Conservation (phyloP, 495 filamentous ascomycete genomes). For the Usnea hakonensis region DNA sequence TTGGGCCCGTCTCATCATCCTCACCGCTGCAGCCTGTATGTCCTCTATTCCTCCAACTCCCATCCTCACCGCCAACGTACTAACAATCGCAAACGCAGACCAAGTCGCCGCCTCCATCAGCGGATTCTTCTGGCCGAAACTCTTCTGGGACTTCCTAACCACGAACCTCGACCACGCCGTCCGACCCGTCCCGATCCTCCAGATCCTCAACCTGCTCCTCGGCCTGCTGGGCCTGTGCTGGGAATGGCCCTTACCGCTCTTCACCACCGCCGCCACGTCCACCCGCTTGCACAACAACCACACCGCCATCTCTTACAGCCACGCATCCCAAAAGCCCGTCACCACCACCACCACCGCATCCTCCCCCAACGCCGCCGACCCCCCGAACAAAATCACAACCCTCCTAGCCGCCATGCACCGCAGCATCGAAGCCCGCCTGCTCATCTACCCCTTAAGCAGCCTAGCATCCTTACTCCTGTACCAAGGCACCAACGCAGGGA, state of each 20-base stretch:
- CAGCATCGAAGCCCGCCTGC: conserved; percentile 76
- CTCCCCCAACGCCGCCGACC: neutral
- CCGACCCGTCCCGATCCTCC: conserved; percentile 78
- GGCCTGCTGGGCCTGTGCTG: conserved; percentile 72
- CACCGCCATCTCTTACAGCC: neutral
- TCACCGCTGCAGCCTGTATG: conserved; percentile 79
- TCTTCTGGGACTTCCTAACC: conserved; percentile 96
- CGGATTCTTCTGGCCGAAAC: conserved; percentile 97
- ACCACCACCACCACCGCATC: neutral
- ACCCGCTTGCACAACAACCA: neutral
- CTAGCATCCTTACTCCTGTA: conserved; percentile 73
- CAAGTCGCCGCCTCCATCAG: conserved; percentile 79
- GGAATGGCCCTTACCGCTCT: conserved; percentile 75
- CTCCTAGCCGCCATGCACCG: conserved; percentile 55
- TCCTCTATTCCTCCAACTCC: conserved; percentile 21
- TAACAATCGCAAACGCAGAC: conserved; percentile 45
- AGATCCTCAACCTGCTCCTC: conserved; percentile 90
- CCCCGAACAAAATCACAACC: neutral
- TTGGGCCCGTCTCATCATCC: conserved; percentile 86
- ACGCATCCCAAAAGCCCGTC: neutral
- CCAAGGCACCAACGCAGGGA: conserved; percentile 82
- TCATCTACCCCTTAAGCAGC: conserved; percentile 74
- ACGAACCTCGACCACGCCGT: conserved; percentile 83
- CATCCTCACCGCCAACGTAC: conserved; percentile 8
- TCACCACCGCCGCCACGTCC: conserved; percentile 36